A percentile compares a stretch with the other conserved stretches of the same genome.
These are phyloP conservation scores for Leishmania lainsoni DNA, from an alignment of 208 protist genomes.

Conservation along the genomic window DNA sequence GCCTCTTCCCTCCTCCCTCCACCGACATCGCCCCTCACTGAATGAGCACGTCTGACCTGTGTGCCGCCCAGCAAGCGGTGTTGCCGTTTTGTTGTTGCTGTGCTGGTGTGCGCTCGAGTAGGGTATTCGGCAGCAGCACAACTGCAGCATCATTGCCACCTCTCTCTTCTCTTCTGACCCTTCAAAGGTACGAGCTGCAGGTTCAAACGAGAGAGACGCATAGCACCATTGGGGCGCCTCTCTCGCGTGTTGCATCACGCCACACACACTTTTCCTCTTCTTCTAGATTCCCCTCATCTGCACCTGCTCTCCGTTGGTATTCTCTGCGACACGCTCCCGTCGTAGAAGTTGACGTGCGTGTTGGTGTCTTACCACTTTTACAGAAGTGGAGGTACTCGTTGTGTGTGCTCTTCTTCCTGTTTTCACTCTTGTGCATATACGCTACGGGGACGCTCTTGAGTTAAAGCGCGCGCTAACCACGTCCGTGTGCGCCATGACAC, in stretches of 20 bases:
- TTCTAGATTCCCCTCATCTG: neutral
- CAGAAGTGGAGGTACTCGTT: neutral
- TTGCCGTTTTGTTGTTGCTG: no score
- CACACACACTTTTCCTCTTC: neutral
- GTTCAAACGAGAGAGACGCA: neutral
- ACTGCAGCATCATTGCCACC: neutral
- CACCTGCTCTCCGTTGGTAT: neutral
- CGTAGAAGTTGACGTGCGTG: neutral
- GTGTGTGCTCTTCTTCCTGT: neutral
- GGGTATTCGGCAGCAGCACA: neutral
- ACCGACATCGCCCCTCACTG: neutral
- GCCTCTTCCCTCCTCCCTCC: neutral
- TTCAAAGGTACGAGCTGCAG: neutral
- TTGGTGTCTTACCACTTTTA: neutral
- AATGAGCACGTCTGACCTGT: neutral
- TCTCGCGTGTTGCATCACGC: neutral
- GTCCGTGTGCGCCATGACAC: neutral
- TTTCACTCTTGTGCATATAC: neutral
- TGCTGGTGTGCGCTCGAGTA: neutral
- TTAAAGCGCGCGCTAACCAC: neutral
- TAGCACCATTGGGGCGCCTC: neutral
- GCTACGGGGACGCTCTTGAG: neutral
- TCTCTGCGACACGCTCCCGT: neutral
- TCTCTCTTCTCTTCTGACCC: neutral
- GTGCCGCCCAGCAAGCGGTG: neutral